Conservation (phyloP, 257 asterid genomes). For the Euphrasia confusa region DNA sequence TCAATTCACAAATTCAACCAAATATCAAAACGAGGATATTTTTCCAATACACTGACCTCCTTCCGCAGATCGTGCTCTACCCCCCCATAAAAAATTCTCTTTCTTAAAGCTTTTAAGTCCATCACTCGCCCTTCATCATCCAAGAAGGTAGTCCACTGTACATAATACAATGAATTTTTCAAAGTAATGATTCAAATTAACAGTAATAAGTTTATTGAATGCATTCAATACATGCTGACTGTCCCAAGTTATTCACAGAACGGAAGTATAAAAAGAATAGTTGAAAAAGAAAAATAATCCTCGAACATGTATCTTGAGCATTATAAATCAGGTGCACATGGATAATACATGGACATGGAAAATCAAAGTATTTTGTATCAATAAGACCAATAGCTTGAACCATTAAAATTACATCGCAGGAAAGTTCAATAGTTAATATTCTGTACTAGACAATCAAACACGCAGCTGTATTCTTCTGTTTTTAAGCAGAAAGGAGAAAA, state of each 20-base stretch:
- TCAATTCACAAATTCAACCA: constrained; percentile 13
- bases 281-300: constrained; percentile 2
- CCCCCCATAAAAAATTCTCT: constrained; percentile 90
- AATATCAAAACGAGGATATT: constrained; percentile 19
- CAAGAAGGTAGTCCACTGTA: constrained; percentile 82
- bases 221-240: constrained; percentile 8
- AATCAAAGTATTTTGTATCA: background rate
- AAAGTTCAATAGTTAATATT: background rate
- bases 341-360: background rate
- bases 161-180: constrained; percentile 23
- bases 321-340: constrained; percentile 1
- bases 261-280: background rate
- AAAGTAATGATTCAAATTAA: constrained; percentile 12
- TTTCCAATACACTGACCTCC: constrained; percentile 48
- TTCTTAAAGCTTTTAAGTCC: constrained; percentile 64
- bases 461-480: background rate
- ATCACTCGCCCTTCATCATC: constrained; percentile 84
- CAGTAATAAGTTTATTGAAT: constrained; percentile 1
- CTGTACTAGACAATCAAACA: background rate
- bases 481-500: background rate
- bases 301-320: background rate
- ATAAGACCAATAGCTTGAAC: background rate
- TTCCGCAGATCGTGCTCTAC: constrained; percentile 69
- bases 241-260: constrained; percentile 1
- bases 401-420: background rate